Conservation (phyloP, 2,329 filamentous ascomycete species). For the Aspergillus fructus region DNA sequence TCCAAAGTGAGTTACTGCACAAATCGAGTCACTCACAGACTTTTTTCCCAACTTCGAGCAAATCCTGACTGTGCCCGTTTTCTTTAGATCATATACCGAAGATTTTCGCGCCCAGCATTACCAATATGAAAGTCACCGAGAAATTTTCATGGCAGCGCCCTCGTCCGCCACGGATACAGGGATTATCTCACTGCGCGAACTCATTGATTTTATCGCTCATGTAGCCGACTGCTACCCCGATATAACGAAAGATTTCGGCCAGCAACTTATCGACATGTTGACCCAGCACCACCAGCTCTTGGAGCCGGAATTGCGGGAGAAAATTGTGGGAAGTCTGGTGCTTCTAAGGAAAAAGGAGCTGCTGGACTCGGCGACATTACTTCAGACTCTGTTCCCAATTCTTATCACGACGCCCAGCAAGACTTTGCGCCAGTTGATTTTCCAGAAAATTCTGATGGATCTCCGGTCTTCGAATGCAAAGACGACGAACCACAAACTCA, state of each 20-base stretch:
- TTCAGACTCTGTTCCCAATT: constrained; percentile 93
- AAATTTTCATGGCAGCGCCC: constrained; percentile 86
- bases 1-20: constrained; percentile 60
- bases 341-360: constrained; percentile 88
- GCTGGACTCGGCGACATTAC: constrained; percentile 77
- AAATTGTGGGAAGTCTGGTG: constrained; percentile 87
- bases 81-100: constrained; percentile 73
- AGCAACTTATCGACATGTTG: constrained; percentile 78
- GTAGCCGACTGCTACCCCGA: constrained; percentile 90
- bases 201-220: constrained; percentile 92
- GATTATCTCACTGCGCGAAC: constrained; percentile 79
- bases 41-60: neutral
- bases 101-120: constrained; percentile 86
- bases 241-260: constrained; percentile 72
- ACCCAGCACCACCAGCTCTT: constrained; percentile 78
- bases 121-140: constrained; percentile 86
- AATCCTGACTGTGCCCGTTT: neutral
- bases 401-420: constrained; percentile 92
- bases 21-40: neutral
- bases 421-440: constrained; percentile 75
- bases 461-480: constrained; percentile 85
- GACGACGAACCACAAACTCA: constrained; percentile 85
- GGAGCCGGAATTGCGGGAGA: constrained; percentile 83
- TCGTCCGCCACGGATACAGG: constrained; percentile 74
- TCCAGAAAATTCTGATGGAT: constrained; percentile 89